Evolutionary conservation across 1,284 basidiomycete species (phyloP), one percentile per base, ranked within the genome.

Genomic region (Cutaneotrichosporon sp.): DNA sequence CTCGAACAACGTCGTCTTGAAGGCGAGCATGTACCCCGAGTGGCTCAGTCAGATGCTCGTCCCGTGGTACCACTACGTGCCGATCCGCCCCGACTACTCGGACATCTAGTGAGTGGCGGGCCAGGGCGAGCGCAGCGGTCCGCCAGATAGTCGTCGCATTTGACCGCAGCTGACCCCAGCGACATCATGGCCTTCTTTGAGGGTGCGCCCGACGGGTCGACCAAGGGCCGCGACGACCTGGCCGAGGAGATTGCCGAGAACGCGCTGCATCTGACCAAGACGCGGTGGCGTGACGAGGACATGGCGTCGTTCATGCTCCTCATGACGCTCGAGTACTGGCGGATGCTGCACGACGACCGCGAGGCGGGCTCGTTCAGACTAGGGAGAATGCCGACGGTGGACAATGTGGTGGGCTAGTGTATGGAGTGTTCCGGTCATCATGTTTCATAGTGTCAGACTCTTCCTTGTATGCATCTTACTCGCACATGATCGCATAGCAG

Each of bases 151-250:
- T 29, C 5, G 29, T 4, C 4, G 29, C n/a, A 29, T 9, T 49
- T 3, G 42, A 16, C 13, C 25, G 3, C 4, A 18, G 27, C 52
- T 54, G 22, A 56, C 45, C 27, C 3, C 55, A 57, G 55, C 66
- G 80, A 82, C 64, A 76, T 81, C 60, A 75, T 82, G 73, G 72
- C 79, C 0, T 82, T 81, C 72, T 82, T 82, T 70, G 68, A 72
- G 11, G 81, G 81, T 50, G 73, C 80, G 33, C 72, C 80, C 3
- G 77, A 81, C 55, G 79, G 81, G 4, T 62, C 68, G 11, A 68
- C 72, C 31, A 60, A 54, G 3, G 72, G 72, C 7, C 72, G 77
- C 52, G 77, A 80, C 59, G 74, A 76, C 34, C 62, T 79, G 13
- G 81, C 79, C 4, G 72, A 76, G 64, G 66, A 73, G 64, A 82